phyloP scores from a whole-genome alignment of 177 flowering plant species.

The Telopea speciosissima region DNA sequence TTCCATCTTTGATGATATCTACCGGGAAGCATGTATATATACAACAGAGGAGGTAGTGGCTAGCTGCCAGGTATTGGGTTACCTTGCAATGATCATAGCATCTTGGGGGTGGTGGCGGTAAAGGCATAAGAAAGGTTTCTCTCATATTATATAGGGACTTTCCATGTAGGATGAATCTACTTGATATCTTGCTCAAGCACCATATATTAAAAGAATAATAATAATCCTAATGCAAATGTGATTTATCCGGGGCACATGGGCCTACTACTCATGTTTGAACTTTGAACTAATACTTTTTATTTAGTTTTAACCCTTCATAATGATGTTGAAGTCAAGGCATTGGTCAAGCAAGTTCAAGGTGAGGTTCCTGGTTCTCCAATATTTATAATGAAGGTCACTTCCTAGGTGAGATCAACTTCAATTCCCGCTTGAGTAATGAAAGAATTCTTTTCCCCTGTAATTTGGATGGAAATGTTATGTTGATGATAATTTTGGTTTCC shows the following conservation, averaged over 20 bases:
- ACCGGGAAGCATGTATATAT: no score
- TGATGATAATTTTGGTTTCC: no score
- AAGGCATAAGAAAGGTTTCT: no score
- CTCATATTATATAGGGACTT: conserved; percentile 98
- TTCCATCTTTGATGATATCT: no score
- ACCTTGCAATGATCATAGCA: no score
- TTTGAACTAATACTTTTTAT: background rate
- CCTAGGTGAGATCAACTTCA: conserved; percentile 60
- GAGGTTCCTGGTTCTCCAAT: conserved; percentile 99
- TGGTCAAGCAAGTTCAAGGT: conserved; percentile 99
- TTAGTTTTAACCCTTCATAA: conserved; percentile 35
- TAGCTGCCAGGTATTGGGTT: no score
- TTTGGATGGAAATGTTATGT: conserved; percentile 8
- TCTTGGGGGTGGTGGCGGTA: no score
- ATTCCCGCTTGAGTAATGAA: conserved; percentile 4
- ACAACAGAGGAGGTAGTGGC: no score
- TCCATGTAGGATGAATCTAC: conserved; percentile 48
- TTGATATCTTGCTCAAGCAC: background rate
- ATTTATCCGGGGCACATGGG: background rate
- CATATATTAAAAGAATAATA: background rate
- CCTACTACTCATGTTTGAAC: no score
- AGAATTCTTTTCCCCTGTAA: background rate
- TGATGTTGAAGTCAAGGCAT: conserved; percentile 94
- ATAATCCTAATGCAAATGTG: no score
- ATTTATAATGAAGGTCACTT: no score